Base-by-base conservation (phyloP, 805 yeast genomes). In the Candida tibetensis region DNA sequence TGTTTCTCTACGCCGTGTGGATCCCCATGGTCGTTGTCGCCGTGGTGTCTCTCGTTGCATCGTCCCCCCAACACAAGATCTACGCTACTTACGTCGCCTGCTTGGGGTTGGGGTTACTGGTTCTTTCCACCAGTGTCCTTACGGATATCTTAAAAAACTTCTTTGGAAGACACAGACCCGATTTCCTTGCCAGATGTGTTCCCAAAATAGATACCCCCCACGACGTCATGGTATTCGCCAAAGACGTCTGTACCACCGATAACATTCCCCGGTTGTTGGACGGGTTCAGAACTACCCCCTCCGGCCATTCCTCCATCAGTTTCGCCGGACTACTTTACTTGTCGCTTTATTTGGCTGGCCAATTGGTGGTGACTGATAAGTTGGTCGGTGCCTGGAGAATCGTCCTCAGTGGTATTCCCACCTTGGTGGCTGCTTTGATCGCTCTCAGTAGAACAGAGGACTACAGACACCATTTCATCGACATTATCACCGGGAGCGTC, bases 141-240 rank as follows among this genome's bases (percentile, higher is more conserved):
- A 86, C 95, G 3, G 87, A 87, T 52, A 66, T 81, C 12, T 57
- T 87, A 42, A 91, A 91, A 64, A 80, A 83, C 54, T 79, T 85
- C 79, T 77, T 91, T 39, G 97, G 96, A 4, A 76, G 96, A 55
- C 86, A 83, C 44, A 72, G 99, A 42, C 99, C 99, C 0, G 99
- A 91, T 61, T 86, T 90, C 56, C 62, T 91, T 36, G 86, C 89
- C 4, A 74, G 98, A 49, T 91, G 98, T 59, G 55, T 72, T 15
- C 96, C 96, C 3, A 66, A 63, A 22, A 59, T 62, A 1, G 81
- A 66, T 34, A 72, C 90, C 0, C 82, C 89, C 4, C 46, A 19
- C 14, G 67, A 77, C 49, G 64, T 71, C 1, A 48, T 81, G 49
- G 82, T 80, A 17, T 69, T 52, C 37, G 86, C 89, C 1, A 67